These are phyloP conservation scores for Hypoxylon intermedium DNA, from an alignment of 495 filamentous ascomycete genomes.

Conservation along the genomic window DNA sequence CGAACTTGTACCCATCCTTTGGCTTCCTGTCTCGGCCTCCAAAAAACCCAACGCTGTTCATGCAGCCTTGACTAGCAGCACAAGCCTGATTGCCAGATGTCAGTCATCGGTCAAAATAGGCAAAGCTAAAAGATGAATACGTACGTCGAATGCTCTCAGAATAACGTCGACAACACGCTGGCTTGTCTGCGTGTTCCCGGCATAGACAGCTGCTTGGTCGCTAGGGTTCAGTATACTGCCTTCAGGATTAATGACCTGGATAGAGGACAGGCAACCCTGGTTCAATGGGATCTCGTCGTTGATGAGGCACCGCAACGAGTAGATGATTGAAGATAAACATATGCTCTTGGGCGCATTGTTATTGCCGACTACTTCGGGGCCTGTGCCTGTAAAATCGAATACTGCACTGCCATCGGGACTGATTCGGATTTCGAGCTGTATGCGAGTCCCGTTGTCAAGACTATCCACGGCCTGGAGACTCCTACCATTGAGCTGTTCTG, in stretches of 20 bases:
- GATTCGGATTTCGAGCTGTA: conserved; percentile 74
- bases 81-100: too few relatives aligned
- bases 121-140: too few relatives aligned
- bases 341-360: too few relatives aligned
- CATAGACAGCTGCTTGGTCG: conserved; percentile 27
- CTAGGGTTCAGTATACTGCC: conserved; percentile 32
- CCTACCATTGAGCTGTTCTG: conserved; percentile 68
- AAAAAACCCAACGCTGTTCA: conserved; percentile 72
- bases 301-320: conserved; percentile 36
- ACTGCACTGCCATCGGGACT: conserved; percentile 72
- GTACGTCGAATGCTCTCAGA: conserved; percentile 39
- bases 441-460: conserved; percentile 92
- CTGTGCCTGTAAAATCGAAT: conserved; percentile 80
- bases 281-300: conserved; percentile 41
- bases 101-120: too few relatives aligned
- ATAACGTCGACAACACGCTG: conserved; percentile 44
- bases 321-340: conserved; percentile 44
- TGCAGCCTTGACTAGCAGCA: conserved; percentile 40
- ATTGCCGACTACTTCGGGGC: conserved; percentile 75
- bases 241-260: conserved; percentile 32
- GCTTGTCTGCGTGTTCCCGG: conserved; percentile 35
- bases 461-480: conserved; percentile 74
- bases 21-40: too few relatives aligned
- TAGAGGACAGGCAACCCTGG: conserved; percentile 40
- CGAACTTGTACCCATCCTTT: conserved; percentile 71